These are phyloP conservation scores for Blastobotrys arbuscula DNA, from an alignment of 1,139 yeast species.

Conservation along the genomic window DNA sequence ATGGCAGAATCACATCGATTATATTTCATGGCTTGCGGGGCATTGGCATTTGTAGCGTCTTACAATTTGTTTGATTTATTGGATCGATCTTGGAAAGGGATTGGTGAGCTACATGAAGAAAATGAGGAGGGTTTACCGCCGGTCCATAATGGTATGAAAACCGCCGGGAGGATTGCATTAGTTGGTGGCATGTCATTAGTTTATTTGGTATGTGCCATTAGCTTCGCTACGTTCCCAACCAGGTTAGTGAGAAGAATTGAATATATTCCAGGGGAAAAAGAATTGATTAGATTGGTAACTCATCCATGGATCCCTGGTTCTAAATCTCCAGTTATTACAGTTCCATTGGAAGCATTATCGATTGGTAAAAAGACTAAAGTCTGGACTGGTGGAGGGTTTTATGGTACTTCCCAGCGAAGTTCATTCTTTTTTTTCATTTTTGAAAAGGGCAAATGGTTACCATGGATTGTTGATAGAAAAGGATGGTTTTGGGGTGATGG, in stretches of 20 bases:
- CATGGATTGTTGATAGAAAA: conserved; percentile 76
- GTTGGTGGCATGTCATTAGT: conserved; percentile 41
- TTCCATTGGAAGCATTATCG: conserved; percentile 52
- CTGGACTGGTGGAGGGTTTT: conserved; percentile 83
- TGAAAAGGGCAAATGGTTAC: conserved; percentile 50
- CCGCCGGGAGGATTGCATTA: conserved; percentile 39
- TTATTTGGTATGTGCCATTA: conserved; percentile 38
- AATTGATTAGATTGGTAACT: conserved; percentile 57
- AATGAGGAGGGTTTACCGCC: conserved; percentile 42
- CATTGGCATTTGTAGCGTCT: conserved; percentile 61
- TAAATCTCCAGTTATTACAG: conserved; percentile 68
- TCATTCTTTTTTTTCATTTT: conserved; percentile 68
- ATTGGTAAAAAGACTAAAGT: conserved; percentile 61
- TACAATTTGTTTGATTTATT: conserved; percentile 58
- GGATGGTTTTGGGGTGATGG: conserved; percentile 95
- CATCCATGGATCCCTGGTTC: conserved; percentile 73
- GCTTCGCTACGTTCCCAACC: conserved; percentile 53
- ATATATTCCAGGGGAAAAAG: conserved; percentile 55
- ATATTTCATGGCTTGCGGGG: conserved; percentile 64
- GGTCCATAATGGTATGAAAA: conserved; percentile 35
- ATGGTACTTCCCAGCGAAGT: conserved; percentile 73
- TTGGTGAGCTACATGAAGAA: conserved; percentile 52
- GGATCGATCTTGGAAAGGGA: conserved; percentile 54
- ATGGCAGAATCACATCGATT: conserved; percentile 80
- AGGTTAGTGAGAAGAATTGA: conserved; percentile 69